These are phyloP conservation scores for Lasiosphaeria ovina DNA, from an alignment of 495 filamentous ascomycete species.

Conservation along the genomic window DNA sequence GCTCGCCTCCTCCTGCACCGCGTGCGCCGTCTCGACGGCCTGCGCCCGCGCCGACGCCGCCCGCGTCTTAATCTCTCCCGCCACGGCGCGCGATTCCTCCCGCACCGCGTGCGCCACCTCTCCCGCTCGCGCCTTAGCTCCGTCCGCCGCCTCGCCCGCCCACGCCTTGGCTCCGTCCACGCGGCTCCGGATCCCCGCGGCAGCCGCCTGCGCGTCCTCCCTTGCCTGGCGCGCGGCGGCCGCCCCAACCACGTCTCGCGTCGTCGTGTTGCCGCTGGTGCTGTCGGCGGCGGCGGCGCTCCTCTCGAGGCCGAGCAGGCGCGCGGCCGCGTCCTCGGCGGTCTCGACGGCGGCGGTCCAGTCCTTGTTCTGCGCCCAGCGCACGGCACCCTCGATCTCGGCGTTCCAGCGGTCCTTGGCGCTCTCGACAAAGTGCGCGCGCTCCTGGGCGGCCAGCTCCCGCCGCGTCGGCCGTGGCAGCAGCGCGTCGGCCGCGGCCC, in stretches of 20 bases:
- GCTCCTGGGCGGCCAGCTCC: slow-evolving; percentile 42
- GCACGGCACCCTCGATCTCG: slow-evolving; percentile 67
- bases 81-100: background rate
- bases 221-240: slow-evolving; percentile 1
- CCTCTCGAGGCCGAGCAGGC: slow-evolving; percentile 25
- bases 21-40: slow-evolving; percentile 11
- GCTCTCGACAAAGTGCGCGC: slow-evolving; percentile 56
- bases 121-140: background rate
- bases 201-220: background rate
- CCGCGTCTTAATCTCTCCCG: slow-evolving; percentile 12
- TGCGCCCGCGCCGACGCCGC: slow-evolving; percentile 15
- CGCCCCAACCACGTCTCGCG: background rate
- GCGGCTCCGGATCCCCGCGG: background rate
- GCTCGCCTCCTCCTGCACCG: slow-evolving; percentile 23
- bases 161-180: background rate
- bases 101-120: background rate
- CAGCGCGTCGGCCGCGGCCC: slow-evolving; percentile 41
- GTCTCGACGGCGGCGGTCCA: slow-evolving; percentile 59
- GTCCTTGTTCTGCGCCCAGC: slow-evolving; percentile 63
- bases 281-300: background rate
- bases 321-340: slow-evolving; percentile 43
- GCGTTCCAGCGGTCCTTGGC: slow-evolving; percentile 79
- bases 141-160: background rate
- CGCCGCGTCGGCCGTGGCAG: slow-evolving; percentile 36
- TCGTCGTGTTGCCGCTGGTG: background rate